Percentiles rank a stretch among this genome's conserved stretches.
phyloP scores from a whole-genome alignment of 202 grass and related monocot genomes.

The Schoenoplectus tabernaemontani region DNA sequence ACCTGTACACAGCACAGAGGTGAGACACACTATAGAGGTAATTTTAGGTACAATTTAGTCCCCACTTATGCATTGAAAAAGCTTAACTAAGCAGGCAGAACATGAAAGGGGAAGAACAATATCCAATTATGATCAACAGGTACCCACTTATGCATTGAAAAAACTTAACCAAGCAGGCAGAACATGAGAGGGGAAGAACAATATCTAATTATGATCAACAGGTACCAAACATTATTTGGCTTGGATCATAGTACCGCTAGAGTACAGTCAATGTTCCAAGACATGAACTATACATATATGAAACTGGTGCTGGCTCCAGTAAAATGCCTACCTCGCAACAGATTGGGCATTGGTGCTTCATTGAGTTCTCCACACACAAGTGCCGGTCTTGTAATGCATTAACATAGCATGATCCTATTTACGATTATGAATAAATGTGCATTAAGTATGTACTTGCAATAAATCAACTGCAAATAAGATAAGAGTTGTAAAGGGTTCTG shows the following conservation, averaged over 20 bases:
- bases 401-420: constrained; percentile 77
- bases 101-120: neutral
- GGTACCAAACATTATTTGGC: neutral
- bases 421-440: constrained; percentile 19
- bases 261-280: neutral
- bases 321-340: constrained; percentile 73
- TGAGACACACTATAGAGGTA: neutral
- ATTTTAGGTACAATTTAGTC: neutral
- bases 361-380: constrained; percentile 89
- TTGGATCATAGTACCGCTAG: neutral
- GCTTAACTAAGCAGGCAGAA: neutral
- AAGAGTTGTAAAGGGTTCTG: neutral
- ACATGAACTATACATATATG: neutral
- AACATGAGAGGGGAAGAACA: neutral
- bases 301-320: neutral
- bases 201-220: neutral
- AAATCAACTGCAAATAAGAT: constrained; percentile 17
- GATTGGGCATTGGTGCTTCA: constrained; percentile 92
- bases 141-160: neutral
- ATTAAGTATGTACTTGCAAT: neutral
- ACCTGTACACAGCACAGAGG: neutral
- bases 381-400: constrained; percentile 56
- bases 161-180: neutral
- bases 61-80: neutral
- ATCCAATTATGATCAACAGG: neutral